Evolutionary conservation across 2,329 filamentous ascomycete species (phyloP).

Genomic region (Pseudocercospora musae): DNA sequence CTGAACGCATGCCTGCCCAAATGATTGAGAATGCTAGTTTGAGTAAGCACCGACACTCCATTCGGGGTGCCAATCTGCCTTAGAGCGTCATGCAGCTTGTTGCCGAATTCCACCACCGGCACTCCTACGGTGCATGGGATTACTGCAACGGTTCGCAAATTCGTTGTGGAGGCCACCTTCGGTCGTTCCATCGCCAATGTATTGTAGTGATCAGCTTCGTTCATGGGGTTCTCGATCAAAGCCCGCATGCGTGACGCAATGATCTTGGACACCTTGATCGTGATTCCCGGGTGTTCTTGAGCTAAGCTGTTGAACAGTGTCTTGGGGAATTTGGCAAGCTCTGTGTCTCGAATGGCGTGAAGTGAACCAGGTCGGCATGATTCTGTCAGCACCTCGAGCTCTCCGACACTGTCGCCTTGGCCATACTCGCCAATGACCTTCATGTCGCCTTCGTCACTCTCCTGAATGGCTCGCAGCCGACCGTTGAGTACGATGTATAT

Average conservation of each 20-base stretch:
- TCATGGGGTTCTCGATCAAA: constrained; percentile 75
- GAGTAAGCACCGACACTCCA: constrained; percentile 80
- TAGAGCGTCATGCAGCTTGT: constrained; percentile 79
- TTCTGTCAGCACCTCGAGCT: constrained; percentile 95
- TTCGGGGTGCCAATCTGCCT: constrained; percentile 85
- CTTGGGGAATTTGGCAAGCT: constrained; percentile 91
- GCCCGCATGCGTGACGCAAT: constrained; percentile 93
- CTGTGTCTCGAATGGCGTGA: constrained; percentile 93
- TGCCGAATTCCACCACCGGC: constrained; percentile 92
- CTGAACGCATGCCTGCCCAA: constrained; percentile 94
- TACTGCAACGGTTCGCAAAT: constrained; percentile 87
- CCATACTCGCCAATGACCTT: constrained; percentile 88
- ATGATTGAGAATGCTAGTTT: constrained; percentile 90
- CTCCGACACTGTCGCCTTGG: constrained; percentile 95
- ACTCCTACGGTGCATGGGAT: constrained; percentile 87
- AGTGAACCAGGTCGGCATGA: constrained; percentile 84
- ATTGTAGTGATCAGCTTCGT: constrained; percentile 44
- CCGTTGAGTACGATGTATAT: constrained; percentile 98
- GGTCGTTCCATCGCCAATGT: constrained; percentile 51
- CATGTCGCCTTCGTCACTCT: constrained; percentile 76
- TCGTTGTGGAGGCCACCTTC: constrained; percentile 79
- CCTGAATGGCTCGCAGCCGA: constrained; percentile 77
- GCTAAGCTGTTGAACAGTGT: constrained; percentile 97
- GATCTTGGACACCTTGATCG: constrained; percentile 98
- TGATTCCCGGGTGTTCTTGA: constrained; percentile 95